A percentile compares a stretch with the other conserved stretches of the same genome.
phyloP scores from a whole-genome alignment of 371 early-diverging fungal species.

The Funneliformis caledonium region DNA sequence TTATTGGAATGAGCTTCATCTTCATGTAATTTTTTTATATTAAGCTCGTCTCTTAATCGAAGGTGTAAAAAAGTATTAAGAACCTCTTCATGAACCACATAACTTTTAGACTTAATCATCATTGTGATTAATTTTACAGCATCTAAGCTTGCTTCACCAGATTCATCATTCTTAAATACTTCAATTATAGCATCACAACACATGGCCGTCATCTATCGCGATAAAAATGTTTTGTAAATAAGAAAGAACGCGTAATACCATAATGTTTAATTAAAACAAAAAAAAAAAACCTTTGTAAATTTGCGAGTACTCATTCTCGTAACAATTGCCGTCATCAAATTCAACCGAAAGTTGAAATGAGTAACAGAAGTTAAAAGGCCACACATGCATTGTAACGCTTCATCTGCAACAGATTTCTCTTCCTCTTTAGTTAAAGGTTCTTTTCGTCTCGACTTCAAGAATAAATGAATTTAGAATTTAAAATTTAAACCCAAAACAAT shows the following conservation, averaged over 20 bases:
- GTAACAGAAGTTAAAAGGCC: slow-evolving; percentile 77
- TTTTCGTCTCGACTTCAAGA: slow-evolving; percentile 41
- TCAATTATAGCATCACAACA: slow-evolving; percentile 76
- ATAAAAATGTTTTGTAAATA: background rate
- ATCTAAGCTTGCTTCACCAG: slow-evolving; percentile 84
- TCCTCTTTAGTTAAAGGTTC: slow-evolving; percentile 24
- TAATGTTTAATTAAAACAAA: background rate
- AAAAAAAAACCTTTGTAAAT: slow-evolving; percentile 54
- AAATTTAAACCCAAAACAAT: background rate
- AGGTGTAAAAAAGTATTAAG: slow-evolving; percentile 77
- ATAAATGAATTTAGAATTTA: background rate
- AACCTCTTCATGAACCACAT: slow-evolving; percentile 71
- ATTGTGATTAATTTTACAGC: slow-evolving; percentile 83
- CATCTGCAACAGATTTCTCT: slow-evolving; percentile 53
- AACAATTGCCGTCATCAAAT: slow-evolving; percentile 83
- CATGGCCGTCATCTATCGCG: slow-evolving; percentile 59
- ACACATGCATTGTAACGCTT: slow-evolving; percentile 76
- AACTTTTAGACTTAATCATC: slow-evolving; percentile 81
- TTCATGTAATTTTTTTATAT: slow-evolving; percentile 53
- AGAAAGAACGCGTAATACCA: background rate
- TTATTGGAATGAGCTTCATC: slow-evolving; percentile 53
- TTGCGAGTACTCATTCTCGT: slow-evolving; percentile 65
- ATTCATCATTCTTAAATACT: slow-evolving; percentile 83
- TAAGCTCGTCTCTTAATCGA: slow-evolving; percentile 80
- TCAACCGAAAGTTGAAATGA: slow-evolving; percentile 92